Evolutionary conservation across 345 rosid genomes (phyloP), one percentile per base, ranked within the genome.

Genomic region (Turnera subulata): DNA sequence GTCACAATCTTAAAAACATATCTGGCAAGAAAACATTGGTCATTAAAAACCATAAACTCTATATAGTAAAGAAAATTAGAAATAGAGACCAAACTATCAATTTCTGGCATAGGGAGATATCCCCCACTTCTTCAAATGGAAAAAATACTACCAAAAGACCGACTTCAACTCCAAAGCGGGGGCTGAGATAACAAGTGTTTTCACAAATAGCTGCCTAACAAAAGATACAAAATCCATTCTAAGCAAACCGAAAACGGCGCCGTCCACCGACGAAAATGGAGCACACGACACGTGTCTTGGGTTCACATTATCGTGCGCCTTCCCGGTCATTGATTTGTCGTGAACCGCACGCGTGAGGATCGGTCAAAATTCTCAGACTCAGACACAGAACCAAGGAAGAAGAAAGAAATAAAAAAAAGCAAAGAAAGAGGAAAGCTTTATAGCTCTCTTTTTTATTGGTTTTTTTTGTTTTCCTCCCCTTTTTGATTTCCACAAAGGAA

Each of bases 321-420:
- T n/a, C 32, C 59, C 56, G 55, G 47, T 9, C n/a, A 58, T 61
- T 62, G 56, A 50, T 75, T 75, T 81, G 92, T 75, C 80, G 84
- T 81, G 84, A 67, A 73, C 73, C 62, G 71, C 83, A 84, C 81
- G 96, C 88, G 81, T 74, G 78, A 65, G 51, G 54, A 78, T 42
- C 40, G 77, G 88, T 78, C 85, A 81, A 81, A 54, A 53, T 17
- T 55, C 50, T 73, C 76, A 73, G 70, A 71, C 75, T 29, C 35
- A 8, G 35, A 65, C 71, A 52, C 59, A 76, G 74, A 73, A 69
- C 76, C 4, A 42, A 37, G 40, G 2, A 37, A 37, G 40, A 37
- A 37, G 40, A 37, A 2, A 42, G 16, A 42, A 42, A 4, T 42
- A 2, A 13, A 42, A 42, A 42, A 42, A 75, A 74, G 75, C 62